These are phyloP conservation scores for Linnemannia zychae DNA, from an alignment of 192 early-diverging fungal genomes.

Conservation along the genomic window DNA sequence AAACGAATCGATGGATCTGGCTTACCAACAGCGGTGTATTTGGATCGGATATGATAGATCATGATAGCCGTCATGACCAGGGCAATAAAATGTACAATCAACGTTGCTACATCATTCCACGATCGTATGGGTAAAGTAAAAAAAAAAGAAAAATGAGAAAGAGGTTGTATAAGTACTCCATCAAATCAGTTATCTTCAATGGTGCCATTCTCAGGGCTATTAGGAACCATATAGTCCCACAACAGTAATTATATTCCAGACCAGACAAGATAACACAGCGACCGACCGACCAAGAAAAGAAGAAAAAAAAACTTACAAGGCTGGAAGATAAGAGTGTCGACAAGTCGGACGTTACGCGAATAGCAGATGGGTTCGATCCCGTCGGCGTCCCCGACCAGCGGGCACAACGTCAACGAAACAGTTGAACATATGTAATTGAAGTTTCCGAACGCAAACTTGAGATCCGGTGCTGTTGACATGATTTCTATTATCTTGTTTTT, in stretches of 20 bases:
- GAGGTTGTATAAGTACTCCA: background rate
- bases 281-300: background rate
- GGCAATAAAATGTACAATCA: conserved; percentile 94
- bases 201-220: background rate
- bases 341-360: conserved; percentile 92
- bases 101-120: conserved; percentile 70
- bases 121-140: background rate
- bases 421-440: conserved; percentile 93
- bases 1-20: background rate
- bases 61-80: conserved; percentile 97
- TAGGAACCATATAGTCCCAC: background rate
- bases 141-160: background rate
- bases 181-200: too few species aligned
- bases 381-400: conserved; percentile 80
- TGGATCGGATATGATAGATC: conserved; percentile 98
- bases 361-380: conserved; percentile 92
- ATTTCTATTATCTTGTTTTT: background rate
- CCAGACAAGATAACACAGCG: background rate
- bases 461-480: conserved; percentile 23
- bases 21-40: conserved; percentile 98
- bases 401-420: conserved; percentile 89
- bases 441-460: conserved; percentile 58
- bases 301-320: conserved; percentile 62
- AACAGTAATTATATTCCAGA: background rate
- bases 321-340: conserved; percentile 90